phyloP scores from a whole-genome alignment of 2,329 filamentous ascomycete genomes.

The Parasarocladium wereldwijsianum region DNA sequence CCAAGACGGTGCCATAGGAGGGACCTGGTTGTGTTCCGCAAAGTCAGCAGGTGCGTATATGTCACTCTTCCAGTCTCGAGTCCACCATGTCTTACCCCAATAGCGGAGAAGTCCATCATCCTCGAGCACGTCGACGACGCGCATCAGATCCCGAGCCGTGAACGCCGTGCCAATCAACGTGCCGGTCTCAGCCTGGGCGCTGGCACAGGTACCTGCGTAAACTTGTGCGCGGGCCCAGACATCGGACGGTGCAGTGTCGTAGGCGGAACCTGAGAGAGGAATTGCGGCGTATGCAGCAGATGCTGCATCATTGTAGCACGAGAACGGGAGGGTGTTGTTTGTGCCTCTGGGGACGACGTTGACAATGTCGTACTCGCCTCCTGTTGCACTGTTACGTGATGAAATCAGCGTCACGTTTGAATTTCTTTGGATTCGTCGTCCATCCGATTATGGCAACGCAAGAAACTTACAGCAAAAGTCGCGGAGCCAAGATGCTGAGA shows the following conservation, averaged over 20 bases:
- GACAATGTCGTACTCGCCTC: slow-evolving; percentile 13
- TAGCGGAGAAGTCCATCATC: slow-evolving; percentile 22
- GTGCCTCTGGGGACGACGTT: slow-evolving; percentile 15
- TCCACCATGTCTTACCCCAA: slow-evolving; percentile 13
- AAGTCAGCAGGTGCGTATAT: too few species aligned
- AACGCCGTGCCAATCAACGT: slow-evolving; percentile 26
- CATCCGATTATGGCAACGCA: too few species aligned
- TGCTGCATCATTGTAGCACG: slow-evolving; percentile 8
- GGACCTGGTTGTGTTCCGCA: slow-evolving; percentile 13
- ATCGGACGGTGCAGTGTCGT: slow-evolving; percentile 9
- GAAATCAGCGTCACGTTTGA: too few species aligned
- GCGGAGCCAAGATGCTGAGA: too few species aligned
- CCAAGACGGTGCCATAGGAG: slow-evolving; percentile 25
- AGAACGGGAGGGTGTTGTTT: slow-evolving; percentile 12
- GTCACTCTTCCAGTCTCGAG: too few species aligned
- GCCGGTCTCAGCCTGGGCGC: slow-evolving; percentile 14
- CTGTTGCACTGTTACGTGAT: slow-evolving; percentile 8
- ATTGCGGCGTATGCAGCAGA: too few species aligned
- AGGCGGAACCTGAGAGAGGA: slow-evolving; percentile 10
- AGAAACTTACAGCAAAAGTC: too few species aligned
- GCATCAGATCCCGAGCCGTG: slow-evolving; percentile 26
- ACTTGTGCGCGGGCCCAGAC: slow-evolving; percentile 11
- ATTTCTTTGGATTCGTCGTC: too few species aligned
- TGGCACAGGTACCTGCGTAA: slow-evolving; percentile 10
- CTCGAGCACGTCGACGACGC: slow-evolving; percentile 25